Percentiles rank a stretch among this genome's conserved stretches.
phyloP scores from a whole-genome alignment of 306 rosid genomes.

The Prunus persica region DNA sequence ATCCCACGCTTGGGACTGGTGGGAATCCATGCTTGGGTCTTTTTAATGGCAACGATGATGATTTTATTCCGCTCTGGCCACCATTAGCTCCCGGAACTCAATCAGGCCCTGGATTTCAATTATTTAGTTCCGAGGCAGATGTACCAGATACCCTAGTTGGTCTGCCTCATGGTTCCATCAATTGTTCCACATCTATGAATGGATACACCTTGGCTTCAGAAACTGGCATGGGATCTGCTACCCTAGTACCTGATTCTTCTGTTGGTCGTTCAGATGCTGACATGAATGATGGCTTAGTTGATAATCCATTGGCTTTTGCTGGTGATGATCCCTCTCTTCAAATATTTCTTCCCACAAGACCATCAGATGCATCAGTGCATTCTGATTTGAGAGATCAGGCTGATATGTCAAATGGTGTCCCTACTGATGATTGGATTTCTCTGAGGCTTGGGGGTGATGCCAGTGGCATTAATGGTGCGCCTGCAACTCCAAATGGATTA shows the following conservation, averaged over 20 bases:
- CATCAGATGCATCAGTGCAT: slow-evolving; percentile 61
- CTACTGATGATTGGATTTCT: slow-evolving; percentile 86
- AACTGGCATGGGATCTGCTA: slow-evolving; percentile 54
- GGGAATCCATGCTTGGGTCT: slow-evolving; percentile 67
- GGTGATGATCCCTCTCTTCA: slow-evolving; percentile 93
- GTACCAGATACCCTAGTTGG: slow-evolving; percentile 63
- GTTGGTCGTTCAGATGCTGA: slow-evolving; percentile 58
- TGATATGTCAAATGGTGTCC: slow-evolving; percentile 78
- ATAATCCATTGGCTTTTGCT: slow-evolving; percentile 78
- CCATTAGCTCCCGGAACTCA: slow-evolving; percentile 65
- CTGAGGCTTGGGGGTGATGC: slow-evolving; percentile 85
- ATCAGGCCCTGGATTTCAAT: slow-evolving; percentile 69
- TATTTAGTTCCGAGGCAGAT: slow-evolving; percentile 72
- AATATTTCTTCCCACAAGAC: slow-evolving; percentile 95
- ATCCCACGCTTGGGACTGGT: slow-evolving; percentile 51
- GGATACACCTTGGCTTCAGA: slow-evolving; percentile 67
- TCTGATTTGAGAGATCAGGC: slow-evolving; percentile 69
- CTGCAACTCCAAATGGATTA: slow-evolving; percentile 52
- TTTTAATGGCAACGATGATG: slow-evolving; percentile 59
- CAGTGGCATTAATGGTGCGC: slow-evolving; percentile 51
- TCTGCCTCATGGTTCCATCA: slow-evolving; percentile 61
- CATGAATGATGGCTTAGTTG: slow-evolving; percentile 77
- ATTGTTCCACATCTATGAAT: slow-evolving; percentile 70
- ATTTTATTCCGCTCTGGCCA: slow-evolving; percentile 64
- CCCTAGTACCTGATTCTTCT: slow-evolving; percentile 51